These are phyloP conservation scores for Scheffersomyces spartinae DNA, from an alignment of 805 yeast species.

Conservation along the genomic window DNA sequence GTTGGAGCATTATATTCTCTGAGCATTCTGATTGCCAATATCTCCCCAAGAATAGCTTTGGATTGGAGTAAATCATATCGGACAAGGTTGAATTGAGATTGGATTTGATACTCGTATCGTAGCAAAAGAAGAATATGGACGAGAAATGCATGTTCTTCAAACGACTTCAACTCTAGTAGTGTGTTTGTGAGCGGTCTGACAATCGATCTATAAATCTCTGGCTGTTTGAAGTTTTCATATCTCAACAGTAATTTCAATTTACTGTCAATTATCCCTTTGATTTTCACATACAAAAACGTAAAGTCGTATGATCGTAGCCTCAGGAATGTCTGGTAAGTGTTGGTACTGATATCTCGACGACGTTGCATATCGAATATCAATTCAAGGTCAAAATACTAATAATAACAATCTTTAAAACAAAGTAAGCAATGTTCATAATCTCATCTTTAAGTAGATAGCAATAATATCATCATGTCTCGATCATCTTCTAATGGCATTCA, in stretches of 20 bases:
- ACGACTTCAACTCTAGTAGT: too few species aligned
- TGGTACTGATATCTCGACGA: too few species aligned
- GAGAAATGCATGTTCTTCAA: slow-evolving; percentile 16
- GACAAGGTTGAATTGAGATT: slow-evolving; percentile 25
- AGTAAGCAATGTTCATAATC: too few species aligned
- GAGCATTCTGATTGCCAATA: slow-evolving; percentile 38
- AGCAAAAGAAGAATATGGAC: slow-evolving; percentile 22
- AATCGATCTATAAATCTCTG: slow-evolving; percentile 36
- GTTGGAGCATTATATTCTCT: slow-evolving; percentile 32
- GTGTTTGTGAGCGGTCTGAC: slow-evolving; percentile 40
- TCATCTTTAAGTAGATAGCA: too few species aligned
- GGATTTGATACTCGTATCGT: slow-evolving; percentile 27
- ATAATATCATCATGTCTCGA: too few species aligned
- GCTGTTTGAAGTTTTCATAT: slow-evolving; percentile 39
- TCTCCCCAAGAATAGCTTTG: slow-evolving; percentile 40
- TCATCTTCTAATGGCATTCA: too few species aligned
- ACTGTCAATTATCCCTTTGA: slow-evolving; percentile 31
- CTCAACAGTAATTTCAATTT: slow-evolving; percentile 34
- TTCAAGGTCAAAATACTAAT: too few species aligned
- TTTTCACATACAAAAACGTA: too few species aligned
- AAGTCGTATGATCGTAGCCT: too few species aligned
- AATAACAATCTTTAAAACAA: too few species aligned
- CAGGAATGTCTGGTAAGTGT: too few species aligned
- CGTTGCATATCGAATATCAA: too few species aligned
- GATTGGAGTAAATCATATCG: slow-evolving; percentile 27